A percentile compares a stretch with the other conserved stretches of the same genome.
Conservation (phyloP, 305 asterid species). For the Ilex paraguariensis region DNA sequence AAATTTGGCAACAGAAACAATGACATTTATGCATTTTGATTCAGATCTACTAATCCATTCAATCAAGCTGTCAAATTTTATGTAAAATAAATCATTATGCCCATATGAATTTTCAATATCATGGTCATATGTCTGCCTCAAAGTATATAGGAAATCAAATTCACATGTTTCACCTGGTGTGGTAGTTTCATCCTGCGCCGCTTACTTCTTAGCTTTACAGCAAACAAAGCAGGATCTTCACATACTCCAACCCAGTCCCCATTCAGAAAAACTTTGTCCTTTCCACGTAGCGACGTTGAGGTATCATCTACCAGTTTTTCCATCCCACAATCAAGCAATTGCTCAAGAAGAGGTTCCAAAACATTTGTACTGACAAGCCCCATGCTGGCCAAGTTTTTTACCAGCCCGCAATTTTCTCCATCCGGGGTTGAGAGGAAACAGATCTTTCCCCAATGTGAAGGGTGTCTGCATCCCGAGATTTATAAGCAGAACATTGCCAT, state of each 20-base stretch:
- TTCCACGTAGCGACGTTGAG: slow-evolving; percentile 36
- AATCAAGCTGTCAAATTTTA: neutral
- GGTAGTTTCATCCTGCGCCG: slow-evolving; percentile 66
- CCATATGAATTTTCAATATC: neutral
- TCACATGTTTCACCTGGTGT: slow-evolving; percentile 52
- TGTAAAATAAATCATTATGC: neutral
- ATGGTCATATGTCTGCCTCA: neutral
- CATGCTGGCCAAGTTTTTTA: slow-evolving; percentile 84
- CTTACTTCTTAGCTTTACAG: slow-evolving; percentile 56
- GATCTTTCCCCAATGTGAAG: slow-evolving; percentile 95
- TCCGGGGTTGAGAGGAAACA: slow-evolving; percentile 96
- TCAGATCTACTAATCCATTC: neutral
- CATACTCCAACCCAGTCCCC: slow-evolving; percentile 93
- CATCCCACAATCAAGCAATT: slow-evolving; percentile 64
- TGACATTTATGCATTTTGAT: neutral
- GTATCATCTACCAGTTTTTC: slow-evolving; percentile 53
- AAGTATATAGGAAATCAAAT: slow-evolving; percentile 1
- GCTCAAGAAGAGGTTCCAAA: slow-evolving; percentile 40
- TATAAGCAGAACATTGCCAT: slow-evolving; percentile 19
- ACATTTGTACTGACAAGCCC: slow-evolving; percentile 71
- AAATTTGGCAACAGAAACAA: too few relatives aligned
- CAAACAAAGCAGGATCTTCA: slow-evolving; percentile 68
- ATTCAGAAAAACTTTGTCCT: slow-evolving; percentile 70
- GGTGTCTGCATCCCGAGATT: slow-evolving; percentile 58
- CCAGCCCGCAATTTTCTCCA: slow-evolving; percentile 97